A percentile compares a stretch with the other conserved stretches of the same genome.
phyloP scores from a whole-genome alignment of 139 green algal genomes.

The Yamagishiella unicocca region DNA sequence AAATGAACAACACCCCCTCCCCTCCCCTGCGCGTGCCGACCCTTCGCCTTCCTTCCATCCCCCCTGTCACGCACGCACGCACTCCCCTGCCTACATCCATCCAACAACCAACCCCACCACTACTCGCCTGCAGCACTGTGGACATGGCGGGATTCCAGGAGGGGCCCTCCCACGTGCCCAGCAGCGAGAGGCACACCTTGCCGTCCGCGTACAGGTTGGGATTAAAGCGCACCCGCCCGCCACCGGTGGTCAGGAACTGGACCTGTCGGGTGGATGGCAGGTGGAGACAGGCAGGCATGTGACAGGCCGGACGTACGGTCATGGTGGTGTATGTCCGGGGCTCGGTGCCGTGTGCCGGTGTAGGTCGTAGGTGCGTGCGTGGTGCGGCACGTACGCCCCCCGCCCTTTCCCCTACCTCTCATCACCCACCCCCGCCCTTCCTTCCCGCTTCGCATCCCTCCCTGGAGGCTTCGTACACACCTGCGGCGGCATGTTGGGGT shows the following conservation, averaged over 20 bases:
- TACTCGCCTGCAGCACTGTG: constrained; percentile 77
- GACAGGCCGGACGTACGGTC: background rate
- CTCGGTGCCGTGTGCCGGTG: too few relatives aligned
- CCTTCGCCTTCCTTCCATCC: background rate
- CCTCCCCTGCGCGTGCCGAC: background rate
- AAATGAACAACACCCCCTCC: too few relatives aligned
- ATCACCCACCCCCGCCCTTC: too few relatives aligned
- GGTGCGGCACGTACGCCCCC: too few relatives aligned
- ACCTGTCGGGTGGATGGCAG: constrained; percentile 46
- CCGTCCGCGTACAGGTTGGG: constrained; percentile 84
- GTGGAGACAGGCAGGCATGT: background rate
- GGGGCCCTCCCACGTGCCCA: constrained; percentile 78
- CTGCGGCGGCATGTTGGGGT: constrained; percentile 71
- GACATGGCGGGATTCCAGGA: constrained; percentile 69
- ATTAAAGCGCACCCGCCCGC: constrained; percentile 75
- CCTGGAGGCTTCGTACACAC: too few relatives aligned
- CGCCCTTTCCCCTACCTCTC: too few relatives aligned
- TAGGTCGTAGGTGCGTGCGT: too few relatives aligned
- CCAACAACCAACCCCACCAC: background rate
- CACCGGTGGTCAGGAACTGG: constrained; percentile 77
- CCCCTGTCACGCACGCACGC: too few relatives aligned
- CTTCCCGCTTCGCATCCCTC: too few relatives aligned
- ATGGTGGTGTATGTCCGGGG: too few relatives aligned
- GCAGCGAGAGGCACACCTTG: constrained; percentile 82
- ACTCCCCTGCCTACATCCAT: background rate